Evolutionary conservation across 805 yeast genomes (phyloP).

Genomic region (Wickerhamomyces kurtzmanii): DNA sequence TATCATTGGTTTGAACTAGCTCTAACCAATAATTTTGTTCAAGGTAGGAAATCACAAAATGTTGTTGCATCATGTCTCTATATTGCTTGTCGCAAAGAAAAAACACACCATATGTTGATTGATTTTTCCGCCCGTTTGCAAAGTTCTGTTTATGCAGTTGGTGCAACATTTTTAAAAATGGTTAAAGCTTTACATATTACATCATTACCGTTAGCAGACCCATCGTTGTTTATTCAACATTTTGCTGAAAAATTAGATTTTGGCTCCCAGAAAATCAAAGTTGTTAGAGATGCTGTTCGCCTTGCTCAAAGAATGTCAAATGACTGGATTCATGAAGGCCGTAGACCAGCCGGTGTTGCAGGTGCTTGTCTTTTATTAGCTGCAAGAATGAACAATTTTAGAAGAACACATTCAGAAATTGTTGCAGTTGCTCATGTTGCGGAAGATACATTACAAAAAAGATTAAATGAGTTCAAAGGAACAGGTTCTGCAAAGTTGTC

Average conservation of each 20-base stretch:
- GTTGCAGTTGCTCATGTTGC: conserved; percentile 95
- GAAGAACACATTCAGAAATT: conserved; percentile 87
- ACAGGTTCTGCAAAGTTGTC: conserved; percentile 71
- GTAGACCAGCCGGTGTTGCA: conserved; percentile 97
- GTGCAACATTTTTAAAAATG: conserved; percentile 90
- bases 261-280: conserved; percentile 63
- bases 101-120: conserved; percentile 90
- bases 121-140: conserved; percentile 88
- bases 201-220: conserved; percentile 82
- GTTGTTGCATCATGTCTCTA: conserved; percentile 93
- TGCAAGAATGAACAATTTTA: conserved; percentile 91
- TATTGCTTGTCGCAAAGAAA: conserved; percentile 85
- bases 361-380: conserved; percentile 93
- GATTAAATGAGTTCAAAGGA: conserved; percentile 78
- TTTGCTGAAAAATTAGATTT: conserved; percentile 84
- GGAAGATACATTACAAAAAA: conserved; percentile 82
- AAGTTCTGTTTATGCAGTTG: conserved; percentile 87
- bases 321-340: conserved; percentile 95
- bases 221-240: conserved; percentile 87
- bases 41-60: conserved; percentile 93
- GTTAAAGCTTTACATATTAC: conserved; percentile 78
- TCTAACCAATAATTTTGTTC: conserved; percentile 80
- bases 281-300: conserved; percentile 78
- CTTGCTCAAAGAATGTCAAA: conserved; percentile 85
- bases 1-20: conserved; percentile 86